Base-by-base conservation (phyloP, 2,329 filamentous ascomycete genomes). In the Penicillium sp. region DNA sequence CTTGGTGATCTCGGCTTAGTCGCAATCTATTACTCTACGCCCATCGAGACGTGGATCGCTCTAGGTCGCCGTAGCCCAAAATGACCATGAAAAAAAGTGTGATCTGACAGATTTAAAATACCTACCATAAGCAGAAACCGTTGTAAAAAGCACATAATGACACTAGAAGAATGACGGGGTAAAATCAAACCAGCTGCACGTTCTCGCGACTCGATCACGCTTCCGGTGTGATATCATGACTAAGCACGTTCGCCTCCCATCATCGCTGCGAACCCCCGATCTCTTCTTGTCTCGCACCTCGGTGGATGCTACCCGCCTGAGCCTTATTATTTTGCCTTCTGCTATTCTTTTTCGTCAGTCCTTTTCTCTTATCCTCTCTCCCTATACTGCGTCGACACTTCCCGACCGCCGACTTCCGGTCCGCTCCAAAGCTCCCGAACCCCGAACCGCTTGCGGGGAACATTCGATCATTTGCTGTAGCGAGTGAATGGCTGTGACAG, bases 361-460 rank as follows among this genome's bases (percentile, higher is more conserved):
- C 33, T 52, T 48, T 42, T 24, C 15, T 32, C 41, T 23, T 24
- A 20, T 18, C n/a, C 12, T 8, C 25, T 23, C 8, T 37, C 18
- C 18, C 33, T 37, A 37, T 18, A 35, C n/a, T 37, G n/a, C 33
- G 20, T 37, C 27, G 18, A 23, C 41, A 28, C 29, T 37, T 33
- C 7, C 42, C 25, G 42, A n/a, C 27, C 46, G 31, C 20, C 27
- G 15, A 35, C 41, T 52, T 44, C 54, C 55, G 50, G 46, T 45
- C 47, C 43, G 46, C 37, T 57, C 57, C 50, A 41, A 20, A 53
- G 33, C 48, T 47, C 44, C 53, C 59, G 53, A 57, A 59, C 33
- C 44, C 53, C 59, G 53, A 57, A 59, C 33, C 57, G 52, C 61
- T 57, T 54, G 61, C 58, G 57, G 63, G 58, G 57, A 55, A 54